A percentile compares a stretch with the other conserved stretches of the same genome.
These are phyloP conservation scores for Chloromonas sp. DNA, from an alignment of 163 green algal genomes.

Conservation along the genomic window DNA sequence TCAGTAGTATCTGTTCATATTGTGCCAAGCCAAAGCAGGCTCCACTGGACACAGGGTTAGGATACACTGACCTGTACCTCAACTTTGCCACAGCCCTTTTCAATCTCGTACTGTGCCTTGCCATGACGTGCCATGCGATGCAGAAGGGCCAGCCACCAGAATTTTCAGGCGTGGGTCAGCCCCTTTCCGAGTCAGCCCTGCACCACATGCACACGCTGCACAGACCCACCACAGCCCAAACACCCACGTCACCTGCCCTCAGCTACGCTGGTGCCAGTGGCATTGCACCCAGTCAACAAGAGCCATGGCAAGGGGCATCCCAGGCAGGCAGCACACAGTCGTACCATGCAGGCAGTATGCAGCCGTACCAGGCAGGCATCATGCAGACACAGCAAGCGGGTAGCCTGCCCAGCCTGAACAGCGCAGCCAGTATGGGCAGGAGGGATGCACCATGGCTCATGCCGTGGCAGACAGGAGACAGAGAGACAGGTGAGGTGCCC, in stretches of 20 bases:
- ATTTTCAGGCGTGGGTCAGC: no score
- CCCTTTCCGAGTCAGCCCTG: no score
- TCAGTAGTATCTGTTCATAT: no score
- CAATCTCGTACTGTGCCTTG: no score
- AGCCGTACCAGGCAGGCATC: background rate
- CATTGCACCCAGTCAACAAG: background rate
- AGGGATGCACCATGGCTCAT: conserved; percentile 19
- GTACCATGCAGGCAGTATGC: background rate
- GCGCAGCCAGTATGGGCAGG: background rate
- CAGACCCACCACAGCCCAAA: background rate
- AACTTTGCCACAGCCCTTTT: no score
- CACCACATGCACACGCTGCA: background rate
- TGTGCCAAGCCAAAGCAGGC: no score
- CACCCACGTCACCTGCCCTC: background rate
- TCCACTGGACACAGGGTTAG: no score
- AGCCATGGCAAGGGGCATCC: background rate
- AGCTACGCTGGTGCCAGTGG: background rate
- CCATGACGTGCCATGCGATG: no score
- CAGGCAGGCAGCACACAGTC: background rate
- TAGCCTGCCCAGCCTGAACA: background rate
- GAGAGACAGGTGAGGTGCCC: conserved; percentile 13
- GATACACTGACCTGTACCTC: no score
- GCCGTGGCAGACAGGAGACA: conserved; percentile 36
- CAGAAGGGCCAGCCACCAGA: no score
- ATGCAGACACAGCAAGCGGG: background rate